phyloP scores from a whole-genome alignment of 2,329 filamentous ascomycete species.

The Aspergillus tanneri region DNA sequence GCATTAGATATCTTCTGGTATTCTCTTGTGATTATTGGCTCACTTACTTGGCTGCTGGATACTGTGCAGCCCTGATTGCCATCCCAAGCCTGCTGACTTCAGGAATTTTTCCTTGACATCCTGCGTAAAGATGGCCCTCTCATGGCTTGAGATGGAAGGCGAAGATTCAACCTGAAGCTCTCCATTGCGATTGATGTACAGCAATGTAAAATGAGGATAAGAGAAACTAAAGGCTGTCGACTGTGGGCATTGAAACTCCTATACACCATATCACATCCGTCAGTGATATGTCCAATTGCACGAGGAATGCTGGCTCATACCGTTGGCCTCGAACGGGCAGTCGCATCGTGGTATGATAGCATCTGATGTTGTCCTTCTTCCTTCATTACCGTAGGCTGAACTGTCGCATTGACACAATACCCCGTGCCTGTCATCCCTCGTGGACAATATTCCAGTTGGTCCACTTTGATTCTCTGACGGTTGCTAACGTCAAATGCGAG shows the following conservation, averaged over 20 bases:
- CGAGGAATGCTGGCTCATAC: slow-evolving; percentile 13
- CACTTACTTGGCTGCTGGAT: slow-evolving; percentile 29
- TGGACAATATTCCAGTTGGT: not conserved
- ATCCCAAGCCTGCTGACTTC: slow-evolving; percentile 25
- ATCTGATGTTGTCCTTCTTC: slow-evolving; percentile 18
- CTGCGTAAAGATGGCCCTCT: slow-evolving; percentile 35
- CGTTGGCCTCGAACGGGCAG: slow-evolving; percentile 20
- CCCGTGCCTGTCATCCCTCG: too few relatives aligned
- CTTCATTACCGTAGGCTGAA: slow-evolving; percentile 14
- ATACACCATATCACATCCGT: slow-evolving; percentile 12
- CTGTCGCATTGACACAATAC: too few relatives aligned
- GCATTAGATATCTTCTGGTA: not conserved
- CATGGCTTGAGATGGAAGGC: slow-evolving; percentile 33
- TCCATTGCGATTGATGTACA: slow-evolving; percentile 38
- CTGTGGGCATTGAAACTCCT: slow-evolving; percentile 23
- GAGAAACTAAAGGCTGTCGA: slow-evolving; percentile 23
- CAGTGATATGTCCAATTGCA: slow-evolving; percentile 3
- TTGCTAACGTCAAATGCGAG: too few relatives aligned
- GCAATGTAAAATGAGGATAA: slow-evolving; percentile 38
- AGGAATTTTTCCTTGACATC: slow-evolving; percentile 38
- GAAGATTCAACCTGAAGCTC: slow-evolving; percentile 34
- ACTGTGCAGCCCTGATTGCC: slow-evolving; percentile 21
- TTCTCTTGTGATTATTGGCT: not conserved
- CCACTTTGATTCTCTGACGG: too few relatives aligned
- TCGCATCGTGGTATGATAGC: slow-evolving; percentile 21